A percentile compares a stretch with the other conserved stretches of the same genome.
Evolutionary conservation across 2,329 filamentous ascomycete genomes (phyloP).

Genomic region (Sarocladium kiliense): DNA sequence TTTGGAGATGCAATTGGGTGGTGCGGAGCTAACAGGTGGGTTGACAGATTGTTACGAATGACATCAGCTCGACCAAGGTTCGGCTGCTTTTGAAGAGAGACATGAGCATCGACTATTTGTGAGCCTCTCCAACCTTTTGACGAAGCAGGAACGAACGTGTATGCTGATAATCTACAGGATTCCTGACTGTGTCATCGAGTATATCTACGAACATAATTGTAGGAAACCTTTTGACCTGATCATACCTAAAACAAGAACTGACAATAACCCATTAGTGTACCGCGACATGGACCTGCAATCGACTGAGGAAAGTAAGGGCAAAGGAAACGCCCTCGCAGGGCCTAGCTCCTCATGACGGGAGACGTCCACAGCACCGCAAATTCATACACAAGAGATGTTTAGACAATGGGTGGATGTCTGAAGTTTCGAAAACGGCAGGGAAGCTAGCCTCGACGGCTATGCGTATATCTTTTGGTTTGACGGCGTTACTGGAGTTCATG

Average conservation of each 20-base stretch:
- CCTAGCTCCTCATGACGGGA: not conserved
- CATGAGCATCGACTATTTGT: slow-evolving; percentile 72
- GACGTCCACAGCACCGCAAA: not conserved
- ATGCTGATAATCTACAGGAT: slow-evolving; percentile 25
- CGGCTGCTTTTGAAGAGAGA: slow-evolving; percentile 72
- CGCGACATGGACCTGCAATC: slow-evolving; percentile 9
- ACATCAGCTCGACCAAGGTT: slow-evolving; percentile 79
- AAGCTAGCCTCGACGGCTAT: not conserved
- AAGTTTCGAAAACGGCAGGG: not conserved
- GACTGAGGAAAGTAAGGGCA: slow-evolving; percentile 8
- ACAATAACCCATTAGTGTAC: not conserved
- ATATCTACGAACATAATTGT: slow-evolving; percentile 63
- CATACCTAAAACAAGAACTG: not conserved
- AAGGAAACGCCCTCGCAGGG: not conserved
- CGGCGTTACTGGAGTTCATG: not conserved
- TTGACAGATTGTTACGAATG: slow-evolving; percentile 75
- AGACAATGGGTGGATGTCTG: not conserved
- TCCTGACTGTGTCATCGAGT: slow-evolving; percentile 68
- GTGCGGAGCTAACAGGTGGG: too few species aligned
- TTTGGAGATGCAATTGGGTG: too few species aligned
- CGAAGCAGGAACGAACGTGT: not conserved
- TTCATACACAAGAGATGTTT: not conserved
- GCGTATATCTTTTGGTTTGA: not conserved
- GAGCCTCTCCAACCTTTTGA: slow-evolving; percentile 11
- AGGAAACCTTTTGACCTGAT: not conserved